phyloP scores from a whole-genome alignment of 805 yeast species.

The Starmerella davenportii region DNA sequence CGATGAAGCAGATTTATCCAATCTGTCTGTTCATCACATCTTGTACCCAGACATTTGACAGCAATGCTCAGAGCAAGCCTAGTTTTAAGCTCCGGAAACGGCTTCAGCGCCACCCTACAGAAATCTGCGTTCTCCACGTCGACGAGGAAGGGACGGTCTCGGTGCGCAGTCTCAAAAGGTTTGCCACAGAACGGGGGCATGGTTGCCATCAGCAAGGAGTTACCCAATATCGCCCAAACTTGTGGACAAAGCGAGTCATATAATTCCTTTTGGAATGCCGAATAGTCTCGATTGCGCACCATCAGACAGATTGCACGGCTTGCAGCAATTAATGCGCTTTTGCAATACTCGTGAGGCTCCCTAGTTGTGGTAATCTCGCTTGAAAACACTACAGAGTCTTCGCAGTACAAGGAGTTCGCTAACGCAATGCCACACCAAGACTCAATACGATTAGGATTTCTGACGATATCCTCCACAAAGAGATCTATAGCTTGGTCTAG shows the following conservation, averaged over 20 bases:
- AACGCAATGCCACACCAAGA: slow-evolving; percentile 76
- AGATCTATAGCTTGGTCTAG: slow-evolving; percentile 53
- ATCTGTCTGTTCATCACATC: slow-evolving; percentile 3
- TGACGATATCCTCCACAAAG: slow-evolving; percentile 47
- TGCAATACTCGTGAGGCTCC: slow-evolving; percentile 9
- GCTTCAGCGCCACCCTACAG: slow-evolving; percentile 5
- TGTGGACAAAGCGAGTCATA: neutral
- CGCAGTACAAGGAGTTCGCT: slow-evolving; percentile 59
- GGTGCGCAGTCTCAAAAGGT: neutral
- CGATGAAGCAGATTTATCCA: slow-evolving; percentile 6
- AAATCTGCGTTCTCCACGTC: slow-evolving; percentile 1
- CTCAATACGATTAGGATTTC: slow-evolving; percentile 53
- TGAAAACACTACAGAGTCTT: slow-evolving; percentile 44
- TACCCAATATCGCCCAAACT: slow-evolving; percentile 4
- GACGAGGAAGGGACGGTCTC: slow-evolving; percentile 7
- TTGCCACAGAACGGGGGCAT: slow-evolving; percentile 6
- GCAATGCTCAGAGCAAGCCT: slow-evolving; percentile 3
- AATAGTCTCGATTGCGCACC: slow-evolving; percentile 26
- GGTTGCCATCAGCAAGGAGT: slow-evolving; percentile 5
- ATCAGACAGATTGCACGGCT: slow-evolving; percentile 22
- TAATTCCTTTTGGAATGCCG: slow-evolving; percentile 1
- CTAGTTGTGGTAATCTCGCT: slow-evolving; percentile 4
- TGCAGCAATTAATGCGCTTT: slow-evolving; percentile 8
- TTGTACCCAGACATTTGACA: slow-evolving; percentile 2
- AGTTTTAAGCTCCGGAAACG: neutral